phyloP scores from a whole-genome alignment of 2,329 filamentous ascomycete species.

The Cladosporium sp. region DNA sequence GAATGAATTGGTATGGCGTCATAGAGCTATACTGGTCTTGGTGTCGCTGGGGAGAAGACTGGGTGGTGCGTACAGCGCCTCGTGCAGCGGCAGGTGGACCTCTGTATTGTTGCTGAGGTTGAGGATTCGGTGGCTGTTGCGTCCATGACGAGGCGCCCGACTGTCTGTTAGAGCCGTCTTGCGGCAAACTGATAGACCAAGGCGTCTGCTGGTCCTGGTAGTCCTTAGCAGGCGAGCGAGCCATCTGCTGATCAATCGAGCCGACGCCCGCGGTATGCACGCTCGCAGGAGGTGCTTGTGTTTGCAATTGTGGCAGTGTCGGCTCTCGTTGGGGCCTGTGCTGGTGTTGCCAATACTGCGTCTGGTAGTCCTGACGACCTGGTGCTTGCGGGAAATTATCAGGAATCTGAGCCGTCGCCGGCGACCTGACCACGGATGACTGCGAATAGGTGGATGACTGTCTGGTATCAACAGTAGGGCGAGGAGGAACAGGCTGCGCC shows the following conservation, averaged over 20 bases:
- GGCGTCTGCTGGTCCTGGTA: slow-evolving; percentile 34
- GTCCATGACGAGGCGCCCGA: background rate
- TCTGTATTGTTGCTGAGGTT: background rate
- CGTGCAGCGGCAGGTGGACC: slow-evolving; percentile 11
- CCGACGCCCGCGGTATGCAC: slow-evolving; percentile 15
- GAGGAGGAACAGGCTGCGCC: background rate
- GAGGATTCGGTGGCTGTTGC: background rate
- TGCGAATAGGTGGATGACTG: slow-evolving; percentile 14
- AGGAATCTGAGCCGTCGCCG: background rate
- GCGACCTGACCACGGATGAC: background rate
- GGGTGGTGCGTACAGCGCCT: slow-evolving; percentile 10
- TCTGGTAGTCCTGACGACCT: slow-evolving; percentile 15
- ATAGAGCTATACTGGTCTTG: slow-evolving; percentile 11
- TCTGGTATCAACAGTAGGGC: background rate
- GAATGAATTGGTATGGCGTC: slow-evolving; percentile 3
- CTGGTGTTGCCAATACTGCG: slow-evolving; percentile 18
- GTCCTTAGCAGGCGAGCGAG: slow-evolving; percentile 28
- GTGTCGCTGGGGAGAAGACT: background rate
- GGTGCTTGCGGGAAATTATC: slow-evolving; percentile 17
- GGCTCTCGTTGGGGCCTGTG: background rate
- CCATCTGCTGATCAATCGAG: slow-evolving; percentile 26
- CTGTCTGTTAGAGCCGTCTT: background rate
- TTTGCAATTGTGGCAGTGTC: slow-evolving; percentile 18
- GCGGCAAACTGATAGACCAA: slow-evolving; percentile 29
- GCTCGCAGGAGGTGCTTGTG: background rate